Evolutionary conservation across 805 yeast genomes (phyloP), one percentile per base, ranked within the genome.

Genomic region (Lipomyces yamanashiensis): DNA sequence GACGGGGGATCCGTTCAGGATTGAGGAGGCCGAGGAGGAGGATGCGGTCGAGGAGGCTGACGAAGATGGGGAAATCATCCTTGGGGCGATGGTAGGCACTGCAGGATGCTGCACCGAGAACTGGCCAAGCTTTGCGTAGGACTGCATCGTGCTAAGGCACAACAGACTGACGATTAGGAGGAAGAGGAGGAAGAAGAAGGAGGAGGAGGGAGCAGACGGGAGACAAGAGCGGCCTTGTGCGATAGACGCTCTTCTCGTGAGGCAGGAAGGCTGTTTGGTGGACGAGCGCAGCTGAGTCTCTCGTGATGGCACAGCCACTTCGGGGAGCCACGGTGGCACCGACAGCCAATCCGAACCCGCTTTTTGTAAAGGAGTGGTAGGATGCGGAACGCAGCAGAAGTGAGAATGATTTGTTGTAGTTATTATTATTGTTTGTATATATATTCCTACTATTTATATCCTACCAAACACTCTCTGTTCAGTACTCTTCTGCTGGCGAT

Each of bases 21-120:
- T 21, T 19, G 58, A 43, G 40, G 64, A 60, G 34, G 65, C 50
- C 52, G 67, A 57, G 34, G 65, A 34, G n/a, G 67, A 60, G 41
- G 64, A 54, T 39, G 63, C 43, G 45, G 67, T 53, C 19, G 67
- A 64, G 33, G 64, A 57, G 43, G 67, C 55, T 33, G 67, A 64
- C 19, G 61, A 37, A 19, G 66, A 51, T 28, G 67, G 63, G 28
- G 67, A 63, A 58, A 59, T 51, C 56, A 54, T 55, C 41, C 40
- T 28, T 21, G 55, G 41, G 8, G 37, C 17, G 40, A 49, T 8
- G n/a, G 62, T 2, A 12, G 28, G 49, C 23, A 12, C 28, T 12
- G 49, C 19, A 12, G 49, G 2, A 9, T 9, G 17, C 2, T 40
- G 15, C 44, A 40, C 17, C 17, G 44, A 3, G 44, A 13, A 15